Percentiles rank a stretch among this genome's conserved stretches.
phyloP scores from a whole-genome alignment of 2,329 filamentous ascomycete genomes.

The Beauveria rudraprayagi region DNA sequence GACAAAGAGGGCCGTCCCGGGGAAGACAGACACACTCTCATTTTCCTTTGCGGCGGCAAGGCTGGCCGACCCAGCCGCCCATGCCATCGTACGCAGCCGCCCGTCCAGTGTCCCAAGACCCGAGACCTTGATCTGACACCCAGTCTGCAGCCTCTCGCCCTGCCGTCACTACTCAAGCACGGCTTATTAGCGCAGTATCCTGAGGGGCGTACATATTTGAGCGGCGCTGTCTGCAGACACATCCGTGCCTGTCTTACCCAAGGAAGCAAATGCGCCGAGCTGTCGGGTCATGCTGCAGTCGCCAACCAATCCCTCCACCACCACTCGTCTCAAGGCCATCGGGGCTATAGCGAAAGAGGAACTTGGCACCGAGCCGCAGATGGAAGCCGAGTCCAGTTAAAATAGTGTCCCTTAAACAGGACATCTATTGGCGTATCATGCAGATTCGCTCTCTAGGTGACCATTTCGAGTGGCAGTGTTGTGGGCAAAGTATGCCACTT shows the following conservation, averaged over 20 bases:
- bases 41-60: not conserved
- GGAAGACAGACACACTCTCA: not conserved
- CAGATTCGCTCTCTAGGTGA: not conserved
- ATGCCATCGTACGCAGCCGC: not conserved
- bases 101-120: not conserved
- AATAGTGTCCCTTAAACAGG: not conserved
- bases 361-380: not conserved
- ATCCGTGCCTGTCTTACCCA: not conserved
- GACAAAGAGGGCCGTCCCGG: not conserved
- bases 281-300: not conserved
- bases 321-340: not conserved
- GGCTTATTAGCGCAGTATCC: not conserved
- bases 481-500: not conserved
- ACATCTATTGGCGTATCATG: not conserved
- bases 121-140: not conserved
- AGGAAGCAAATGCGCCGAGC: not conserved
- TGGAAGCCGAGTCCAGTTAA: not conserved
- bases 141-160: conserved; percentile 1
- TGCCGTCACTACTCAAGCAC: not conserved
- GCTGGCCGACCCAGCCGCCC: not conserved
- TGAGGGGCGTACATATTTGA: too few species aligned
- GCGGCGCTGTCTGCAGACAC: not conserved
- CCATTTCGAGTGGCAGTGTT: not conserved
- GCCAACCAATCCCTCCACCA: not conserved
- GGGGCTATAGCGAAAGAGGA: not conserved